Base-by-base conservation (phyloP, 306 rosid genomes). In the Hippophae rhamnoides region DNA sequence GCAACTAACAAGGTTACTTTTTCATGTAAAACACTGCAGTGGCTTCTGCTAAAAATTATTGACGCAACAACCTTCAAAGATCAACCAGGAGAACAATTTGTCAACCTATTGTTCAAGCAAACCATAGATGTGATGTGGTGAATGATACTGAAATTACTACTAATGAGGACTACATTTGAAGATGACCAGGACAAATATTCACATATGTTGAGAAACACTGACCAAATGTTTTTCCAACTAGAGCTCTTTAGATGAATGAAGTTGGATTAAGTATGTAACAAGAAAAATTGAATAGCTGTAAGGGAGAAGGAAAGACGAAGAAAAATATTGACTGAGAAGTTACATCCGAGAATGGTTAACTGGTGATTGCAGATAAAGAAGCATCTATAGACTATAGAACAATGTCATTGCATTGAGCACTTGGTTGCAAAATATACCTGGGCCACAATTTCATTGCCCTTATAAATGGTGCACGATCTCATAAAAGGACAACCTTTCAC, bases 381-480 rank as follows among this genome's bases (percentile, higher is more conserved):
- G 48, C 61, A 57, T 57, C 45, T 5, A 31, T 31, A 31, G 38
- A 31, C 38, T 31, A 31, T 31, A 31, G 38, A 1, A 31, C 5
- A 31, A 31, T 31, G 3, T 31, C 38, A 31, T 31, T 31, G 4
- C 2, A 26, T 11, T 8, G 40, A 47, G 26, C 23, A n/a, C 43
- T 10, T 43, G 42, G 50, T 51, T 51, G 47, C 38, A 31, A 10
- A 14, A 25, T 12, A 54, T 74, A 90, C 98, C 98, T 92, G 96
- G 52, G 95, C 98, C 11, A 92, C 82, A 62, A 83, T 71, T 48
- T 63, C 72, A 69, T 56, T 52, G 69, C 66, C 83, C 61, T 62
- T 68, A 65, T 80, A 87, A 48, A 92, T 73, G 62, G 63, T 74
- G 72, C 96, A 92, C 26, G 95, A 79, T 80, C 66, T 85, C 72